Evolutionary conservation across 1,284 basidiomycete species (phyloP).

Genomic region (Leccinum insigne): DNA sequence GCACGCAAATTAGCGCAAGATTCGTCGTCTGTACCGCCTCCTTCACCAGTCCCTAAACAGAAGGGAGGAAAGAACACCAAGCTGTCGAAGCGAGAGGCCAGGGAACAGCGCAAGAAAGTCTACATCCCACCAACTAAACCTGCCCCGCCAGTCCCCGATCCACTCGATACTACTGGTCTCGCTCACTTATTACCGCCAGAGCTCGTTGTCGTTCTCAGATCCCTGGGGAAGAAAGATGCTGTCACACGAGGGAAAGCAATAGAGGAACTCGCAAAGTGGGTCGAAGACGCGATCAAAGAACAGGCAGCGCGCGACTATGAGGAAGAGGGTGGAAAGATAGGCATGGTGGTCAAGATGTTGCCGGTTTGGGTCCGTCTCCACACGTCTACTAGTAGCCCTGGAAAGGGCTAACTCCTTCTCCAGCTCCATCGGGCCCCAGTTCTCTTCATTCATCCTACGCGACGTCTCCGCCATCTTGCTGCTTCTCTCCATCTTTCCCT

Average conservation of each 20-base stretch:
- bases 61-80: conserved; percentile 45
- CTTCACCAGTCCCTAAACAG: conserved; percentile 37
- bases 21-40: conserved; percentile 24
- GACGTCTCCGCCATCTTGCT: conserved; percentile 73
- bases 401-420: conserved; percentile 5
- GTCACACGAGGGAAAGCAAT: conserved; percentile 87
- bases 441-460: conserved; percentile 80
- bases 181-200: conserved; percentile 79
- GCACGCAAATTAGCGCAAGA: conserved; percentile 52
- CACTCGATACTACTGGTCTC: conserved; percentile 87
- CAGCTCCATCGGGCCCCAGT: conserved; percentile 87
- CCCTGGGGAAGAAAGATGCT: conserved; percentile 90
- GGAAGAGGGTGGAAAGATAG: conserved; percentile 34
- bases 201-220: conserved; percentile 80
- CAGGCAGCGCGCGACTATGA: conserved; percentile 39
- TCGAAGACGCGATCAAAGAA: conserved; percentile 51
- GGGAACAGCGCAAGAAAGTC: conserved; percentile 71
- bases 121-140: conserved; percentile 91
- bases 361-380: conserved; percentile 84
- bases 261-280: conserved; percentile 82
- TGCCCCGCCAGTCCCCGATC: conserved; percentile 83
- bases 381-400: conserved; percentile 5
- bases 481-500: conserved; percentile 72
- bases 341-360: conserved; percentile 61
- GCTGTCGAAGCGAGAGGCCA: conserved; percentile 59